A percentile compares a stretch with the other conserved stretches of the same genome.
These are phyloP conservation scores for Fusarium sp. DNA, from an alignment of 2,329 filamentous ascomycete genomes.

Conservation along the genomic window DNA sequence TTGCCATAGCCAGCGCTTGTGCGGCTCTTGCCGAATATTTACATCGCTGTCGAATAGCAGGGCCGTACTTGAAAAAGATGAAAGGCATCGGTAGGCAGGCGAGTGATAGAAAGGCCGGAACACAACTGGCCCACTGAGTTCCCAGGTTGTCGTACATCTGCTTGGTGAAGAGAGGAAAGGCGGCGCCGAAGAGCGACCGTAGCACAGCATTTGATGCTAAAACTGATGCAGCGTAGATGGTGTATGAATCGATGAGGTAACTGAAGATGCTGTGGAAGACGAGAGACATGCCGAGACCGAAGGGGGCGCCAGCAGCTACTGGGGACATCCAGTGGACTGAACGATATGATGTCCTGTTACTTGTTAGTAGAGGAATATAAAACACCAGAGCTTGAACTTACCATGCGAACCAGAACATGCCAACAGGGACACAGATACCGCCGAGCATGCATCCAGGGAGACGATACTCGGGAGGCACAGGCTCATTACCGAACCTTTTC, in stretches of 20 bases:
- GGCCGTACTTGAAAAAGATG: constrained; percentile 33
- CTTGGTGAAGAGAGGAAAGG: constrained; percentile 38
- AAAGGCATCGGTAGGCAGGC: constrained; percentile 38
- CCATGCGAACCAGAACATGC: constrained; percentile 74
- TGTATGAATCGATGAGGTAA: constrained; percentile 76
- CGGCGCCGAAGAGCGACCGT: constrained; percentile 34
- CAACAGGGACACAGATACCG: constrained; percentile 64
- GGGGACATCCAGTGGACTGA: constrained; percentile 65
- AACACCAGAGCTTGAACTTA: constrained; percentile 37
- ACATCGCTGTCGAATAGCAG: constrained; percentile 29
- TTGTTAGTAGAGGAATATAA: background rate
- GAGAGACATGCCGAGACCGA: constrained; percentile 67
- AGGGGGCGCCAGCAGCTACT: constrained; percentile 54
- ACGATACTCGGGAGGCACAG: constrained; percentile 69
- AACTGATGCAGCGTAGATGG: constrained; percentile 79
- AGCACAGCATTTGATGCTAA: constrained; percentile 64
- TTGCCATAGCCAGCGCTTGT: constrained; percentile 6
- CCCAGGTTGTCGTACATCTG: constrained; percentile 41
- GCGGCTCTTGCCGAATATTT: constrained; percentile 39
- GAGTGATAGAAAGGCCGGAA: constrained; percentile 36
- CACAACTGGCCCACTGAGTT: constrained; percentile 37
- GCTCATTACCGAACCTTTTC: constrained; percentile 56
- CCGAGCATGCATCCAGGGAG: constrained; percentile 69
- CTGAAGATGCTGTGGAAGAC: constrained; percentile 72
- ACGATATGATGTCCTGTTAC: constrained; percentile 29